Conservation (phyloP, 2,329 filamentous ascomycete species). For the Paramyrothecium roridum region DNA sequence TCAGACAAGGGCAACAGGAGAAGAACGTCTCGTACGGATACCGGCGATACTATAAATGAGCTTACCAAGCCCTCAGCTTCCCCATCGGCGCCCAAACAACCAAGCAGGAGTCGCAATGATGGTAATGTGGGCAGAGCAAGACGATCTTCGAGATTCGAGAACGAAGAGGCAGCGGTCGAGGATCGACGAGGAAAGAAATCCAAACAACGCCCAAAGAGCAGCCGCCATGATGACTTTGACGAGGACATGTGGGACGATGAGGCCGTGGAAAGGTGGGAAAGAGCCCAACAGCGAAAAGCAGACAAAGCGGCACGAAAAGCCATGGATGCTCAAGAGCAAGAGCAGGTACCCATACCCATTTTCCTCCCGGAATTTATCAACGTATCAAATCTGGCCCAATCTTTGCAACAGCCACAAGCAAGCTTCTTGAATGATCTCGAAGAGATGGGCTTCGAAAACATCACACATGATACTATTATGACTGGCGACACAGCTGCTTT, state of each 20-base stretch:
- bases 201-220: conserved; percentile 19
- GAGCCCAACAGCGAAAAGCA: conserved; percentile 36
- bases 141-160: conserved; percentile 27
- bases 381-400: conserved; percentile 75
- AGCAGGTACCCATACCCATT: conserved; percentile 54
- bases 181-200: conserved; percentile 17
- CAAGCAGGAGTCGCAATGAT: too few species aligned
- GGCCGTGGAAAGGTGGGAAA: conserved; percentile 29
- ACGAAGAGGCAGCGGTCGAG: conserved; percentile 14
- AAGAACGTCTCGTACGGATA: conserved; percentile 16
- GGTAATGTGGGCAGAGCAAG: conserved; percentile 9
- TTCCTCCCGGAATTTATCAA: conserved; percentile 88
- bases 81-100: too few species aligned
- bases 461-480: conserved; percentile 78
- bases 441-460: conserved; percentile 85
- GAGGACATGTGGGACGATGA: conserved; percentile 38
- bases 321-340: conserved; percentile 10
- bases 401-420: conserved; percentile 67
- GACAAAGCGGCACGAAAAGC: conserved; percentile 30
- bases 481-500: conserved; percentile 88
- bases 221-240: conserved; percentile 11
- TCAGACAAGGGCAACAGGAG: neutral
- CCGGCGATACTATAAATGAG: conserved; percentile 8
- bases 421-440: conserved; percentile 73
- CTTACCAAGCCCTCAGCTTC: too few species aligned